Base-by-base conservation (phyloP, 768 basidiomycete species). In the Exsudoporus frostii region DNA sequence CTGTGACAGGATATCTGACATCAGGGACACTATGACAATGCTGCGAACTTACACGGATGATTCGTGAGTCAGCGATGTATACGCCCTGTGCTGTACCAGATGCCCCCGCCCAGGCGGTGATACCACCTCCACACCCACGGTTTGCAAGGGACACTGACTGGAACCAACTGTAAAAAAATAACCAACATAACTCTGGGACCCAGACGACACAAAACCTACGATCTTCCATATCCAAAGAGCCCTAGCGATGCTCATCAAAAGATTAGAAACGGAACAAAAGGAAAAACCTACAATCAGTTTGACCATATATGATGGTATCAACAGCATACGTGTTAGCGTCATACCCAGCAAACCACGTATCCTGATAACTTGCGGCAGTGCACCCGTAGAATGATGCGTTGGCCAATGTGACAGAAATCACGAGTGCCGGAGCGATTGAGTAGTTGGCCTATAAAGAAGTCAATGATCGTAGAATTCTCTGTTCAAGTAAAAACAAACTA, bases 21-120 rank as follows among this genome's bases (percentile, higher is more conserved):
- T 45, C 19, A 36, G 14, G 11, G 4, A 13, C 29, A 25, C 32
- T 4, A 37, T 33, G 5, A 47, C 3, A 33, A 36, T 30, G 32
- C 24, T 22, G 6, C 27, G 45, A n/a, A 62, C 79, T 48, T 61
- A 81, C 83, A 34, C 82, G 74, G 14, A 82, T 82, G 50, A 86
- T 79, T 3, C 62, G 71, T 0, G 83, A 83, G 56, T 82, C 66
- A 1, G 76, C 63, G 11, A 85, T 78, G 61, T 82, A 85, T 7
- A 79, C 80, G 2, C 82, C 82, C 52, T 79, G 2, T 71, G 72
- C 8, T 73, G 79, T 15, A 19, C 50, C 54, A 15, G 9, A 4
- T 14, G 76, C 78, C 4, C 85, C 84, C 49, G 76, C 78, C 85
- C 85, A 86, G 0, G 85, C 85, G 10, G 78, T 78, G 15, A 86